These are phyloP conservation scores for Guillardia theta DNA, from an alignment of 78 protist genomes.

Conservation along the genomic window DNA sequence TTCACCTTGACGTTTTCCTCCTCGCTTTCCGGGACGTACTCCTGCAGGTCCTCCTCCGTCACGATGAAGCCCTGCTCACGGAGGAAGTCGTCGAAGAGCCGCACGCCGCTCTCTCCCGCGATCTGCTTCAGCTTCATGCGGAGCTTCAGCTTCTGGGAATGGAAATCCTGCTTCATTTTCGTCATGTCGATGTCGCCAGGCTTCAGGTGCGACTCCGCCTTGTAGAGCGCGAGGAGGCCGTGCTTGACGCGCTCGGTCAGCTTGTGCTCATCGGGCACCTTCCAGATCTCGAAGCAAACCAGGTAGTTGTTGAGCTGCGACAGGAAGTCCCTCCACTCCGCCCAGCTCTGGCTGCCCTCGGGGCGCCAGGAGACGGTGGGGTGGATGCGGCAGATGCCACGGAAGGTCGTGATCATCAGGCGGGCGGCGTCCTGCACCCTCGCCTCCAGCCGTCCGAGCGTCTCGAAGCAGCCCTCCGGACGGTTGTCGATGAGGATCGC, in stretches of 20 bases:
- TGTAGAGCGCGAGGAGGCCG: not conserved
- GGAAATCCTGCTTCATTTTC: not conserved
- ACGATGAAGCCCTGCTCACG: not conserved
- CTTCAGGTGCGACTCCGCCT: not conserved
- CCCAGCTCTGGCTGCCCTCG: not conserved
- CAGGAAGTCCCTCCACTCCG: not conserved
- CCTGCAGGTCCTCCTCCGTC: not conserved
- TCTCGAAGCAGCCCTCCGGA: not conserved
- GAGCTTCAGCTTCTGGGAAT: not conserved
- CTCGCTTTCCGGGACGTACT: too few relatives aligned
- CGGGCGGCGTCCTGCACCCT: not conserved
- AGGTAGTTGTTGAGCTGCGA: not conserved
- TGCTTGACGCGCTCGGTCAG: not conserved
- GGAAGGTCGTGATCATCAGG: not conserved
- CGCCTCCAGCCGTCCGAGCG: not conserved
- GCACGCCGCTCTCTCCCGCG: not conserved
- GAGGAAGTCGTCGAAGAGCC: not conserved
- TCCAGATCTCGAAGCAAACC: not conserved
- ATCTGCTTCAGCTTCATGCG: not conserved
- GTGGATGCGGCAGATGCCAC: not conserved
- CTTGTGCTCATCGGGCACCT: not conserved
- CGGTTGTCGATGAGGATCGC: not conserved
- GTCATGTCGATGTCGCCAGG: not conserved
- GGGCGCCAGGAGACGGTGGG: too few relatives aligned
- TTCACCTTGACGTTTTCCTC: too few relatives aligned